Evolutionary conservation across 164 flowering plant species (phyloP).

Genomic region (Paratinospora sagittata): DNA sequence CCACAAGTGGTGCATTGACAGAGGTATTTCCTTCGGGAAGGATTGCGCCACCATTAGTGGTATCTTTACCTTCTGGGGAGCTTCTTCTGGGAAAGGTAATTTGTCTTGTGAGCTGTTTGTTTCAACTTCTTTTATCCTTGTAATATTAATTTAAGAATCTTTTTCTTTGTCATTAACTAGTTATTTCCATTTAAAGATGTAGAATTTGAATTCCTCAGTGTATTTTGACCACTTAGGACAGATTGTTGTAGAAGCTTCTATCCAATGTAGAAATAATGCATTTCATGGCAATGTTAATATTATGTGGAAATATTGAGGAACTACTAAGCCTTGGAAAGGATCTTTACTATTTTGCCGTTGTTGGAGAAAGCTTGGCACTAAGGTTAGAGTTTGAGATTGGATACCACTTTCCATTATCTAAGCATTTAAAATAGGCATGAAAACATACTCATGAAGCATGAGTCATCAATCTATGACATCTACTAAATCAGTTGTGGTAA

Average conservation of each 20-base stretch:
- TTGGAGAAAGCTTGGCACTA: background rate
- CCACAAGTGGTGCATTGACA: constrained; percentile 63
- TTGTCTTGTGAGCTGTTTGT: background rate
- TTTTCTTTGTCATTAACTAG: background rate
- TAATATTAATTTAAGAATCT: background rate
- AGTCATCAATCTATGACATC: too few species aligned
- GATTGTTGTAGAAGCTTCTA: background rate
- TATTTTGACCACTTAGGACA: background rate
- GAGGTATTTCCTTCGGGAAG: constrained; percentile 95
- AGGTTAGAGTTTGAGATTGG: background rate
- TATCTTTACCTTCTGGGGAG: constrained; percentile 83
- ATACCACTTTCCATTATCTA: background rate
- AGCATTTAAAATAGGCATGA: background rate
- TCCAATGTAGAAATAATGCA: background rate
- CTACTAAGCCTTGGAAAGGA: background rate
- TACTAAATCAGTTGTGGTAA: too few species aligned
- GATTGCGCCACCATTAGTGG: constrained; percentile 82
- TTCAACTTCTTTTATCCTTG: background rate
- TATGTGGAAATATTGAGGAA: background rate
- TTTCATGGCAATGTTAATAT: background rate
- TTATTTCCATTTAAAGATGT: background rate
- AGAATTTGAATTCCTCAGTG: background rate
- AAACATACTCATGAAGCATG: background rate
- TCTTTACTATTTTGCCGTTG: background rate
- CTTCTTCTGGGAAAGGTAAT: constrained; percentile 93